Percentiles rank a stretch among this genome's conserved stretches.
phyloP scores from a whole-genome alignment of 371 early-diverging fungal species.

The Rhizomucor miehei region DNA sequence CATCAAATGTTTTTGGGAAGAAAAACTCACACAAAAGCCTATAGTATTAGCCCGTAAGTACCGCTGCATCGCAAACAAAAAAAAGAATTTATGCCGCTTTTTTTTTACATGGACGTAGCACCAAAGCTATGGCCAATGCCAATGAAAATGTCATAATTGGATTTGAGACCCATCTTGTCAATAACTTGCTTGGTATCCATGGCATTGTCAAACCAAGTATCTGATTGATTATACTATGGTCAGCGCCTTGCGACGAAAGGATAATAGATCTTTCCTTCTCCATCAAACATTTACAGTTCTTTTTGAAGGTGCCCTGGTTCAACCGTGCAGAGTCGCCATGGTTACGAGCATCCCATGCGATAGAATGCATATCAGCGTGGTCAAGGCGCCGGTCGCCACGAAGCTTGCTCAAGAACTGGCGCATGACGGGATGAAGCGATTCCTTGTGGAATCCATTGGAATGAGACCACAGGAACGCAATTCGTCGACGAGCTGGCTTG shows the following conservation, averaged over 20 bases:
- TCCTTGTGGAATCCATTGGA: conserved; percentile 45
- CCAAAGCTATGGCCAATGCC: conserved; percentile 48
- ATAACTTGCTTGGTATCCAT: conserved; percentile 38
- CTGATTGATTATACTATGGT: conserved; percentile 10
- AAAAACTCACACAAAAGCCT: conserved; percentile 38
- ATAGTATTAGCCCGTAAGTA: background rate
- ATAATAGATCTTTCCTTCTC: background rate
- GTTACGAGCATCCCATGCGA: conserved; percentile 40
- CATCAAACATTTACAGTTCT: conserved; percentile 19
- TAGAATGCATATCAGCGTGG: conserved; percentile 20
- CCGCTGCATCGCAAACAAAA: background rate
- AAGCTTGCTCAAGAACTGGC: conserved; percentile 10
- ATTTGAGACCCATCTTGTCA: conserved; percentile 21
- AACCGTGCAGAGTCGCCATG: conserved; percentile 46
- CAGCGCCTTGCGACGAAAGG: background rate
- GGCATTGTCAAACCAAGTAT: conserved; percentile 39
- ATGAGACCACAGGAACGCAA: conserved; percentile 33
- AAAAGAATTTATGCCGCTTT: no score
- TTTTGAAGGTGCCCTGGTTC: conserved; percentile 24
- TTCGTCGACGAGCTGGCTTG: conserved; percentile 2
- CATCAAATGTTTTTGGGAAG: conserved; percentile 36
- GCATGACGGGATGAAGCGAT: conserved; percentile 36
- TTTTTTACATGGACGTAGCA: conserved; percentile 41
- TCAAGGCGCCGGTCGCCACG: conserved; percentile 17
- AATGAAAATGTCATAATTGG: conserved; percentile 23